Base-by-base conservation (phyloP, 345 rosid species). In the Nasturtium officinale region DNA sequence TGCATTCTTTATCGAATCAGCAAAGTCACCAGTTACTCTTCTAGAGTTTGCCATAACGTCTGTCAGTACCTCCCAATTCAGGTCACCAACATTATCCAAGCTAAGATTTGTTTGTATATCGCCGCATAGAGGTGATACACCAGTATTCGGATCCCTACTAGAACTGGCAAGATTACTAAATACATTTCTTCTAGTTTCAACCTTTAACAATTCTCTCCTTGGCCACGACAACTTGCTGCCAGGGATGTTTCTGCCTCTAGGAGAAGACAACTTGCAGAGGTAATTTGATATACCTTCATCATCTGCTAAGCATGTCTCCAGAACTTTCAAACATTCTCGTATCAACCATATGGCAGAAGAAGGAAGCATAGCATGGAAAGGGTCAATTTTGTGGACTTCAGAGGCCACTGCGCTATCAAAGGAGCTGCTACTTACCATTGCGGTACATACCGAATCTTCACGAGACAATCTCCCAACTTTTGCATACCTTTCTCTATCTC, bases 381-480 rank as follows among this genome's bases (percentile, higher is more conserved):
- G 33, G 58, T 72, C 77, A 58, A 30, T 59, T 52, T 53, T 57
- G 51, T 74, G 64, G 71, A 63, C 69, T 80, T 85, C 89, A 79
- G 73, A 55, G 66, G 50, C 57, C 80, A 67, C 77, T 42, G 84
- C 51, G 33, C 65, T 54, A 80, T 77, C 82, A 63, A 69, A 54
- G 60, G 77, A 78, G 70, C 85, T 62, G 81, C 77, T 82, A 77
- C 87, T 83, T 75, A 80, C 89, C 56, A 78, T 63, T 15, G 82
- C 80, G 68, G 88, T 80, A 78, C 82, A 83, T 42, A 90, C 85
- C 10, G 96, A 86, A 78, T 88, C 89, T 75, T 85, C 90, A 81
- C 82, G 84, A 32, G 96, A 85, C 60, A 88, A 77, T 63, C 89
- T 81, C 69, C 97, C 98, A 8, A 93, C 92, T 86, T 94, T 89